Percentiles rank a stretch among this genome's conserved stretches.
Conservation (phyloP, 345 rosid genomes). For the Salix arbutifolia region DNA sequence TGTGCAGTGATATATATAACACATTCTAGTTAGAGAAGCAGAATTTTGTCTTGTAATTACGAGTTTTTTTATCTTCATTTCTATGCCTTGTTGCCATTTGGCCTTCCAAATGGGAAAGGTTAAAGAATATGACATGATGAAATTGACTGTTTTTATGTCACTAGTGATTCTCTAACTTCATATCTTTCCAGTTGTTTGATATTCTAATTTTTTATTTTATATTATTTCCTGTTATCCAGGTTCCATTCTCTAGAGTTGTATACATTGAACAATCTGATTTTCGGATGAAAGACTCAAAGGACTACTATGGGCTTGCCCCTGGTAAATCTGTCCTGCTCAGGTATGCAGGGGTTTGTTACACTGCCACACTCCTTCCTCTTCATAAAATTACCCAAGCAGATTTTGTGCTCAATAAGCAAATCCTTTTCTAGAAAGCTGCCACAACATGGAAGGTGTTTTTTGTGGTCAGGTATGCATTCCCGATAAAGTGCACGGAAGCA, state of each 20-base stretch:
- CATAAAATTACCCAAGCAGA: not conserved
- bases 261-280: conserved; percentile 89
- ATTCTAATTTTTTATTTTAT: not conserved
- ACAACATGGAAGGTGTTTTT: not conserved
- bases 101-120: not conserved
- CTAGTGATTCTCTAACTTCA: not conserved
- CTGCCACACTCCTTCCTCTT: not conserved
- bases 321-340: conserved; percentile 88
- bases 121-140: not conserved
- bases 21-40: not conserved
- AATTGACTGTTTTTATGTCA: not conserved
- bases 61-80: not conserved
- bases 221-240: conserved; percentile 26
- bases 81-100: not conserved
- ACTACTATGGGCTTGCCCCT: conserved; percentile 90
- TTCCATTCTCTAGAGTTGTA: conserved; percentile 72
- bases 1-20: not conserved
- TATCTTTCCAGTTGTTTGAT: not conserved
- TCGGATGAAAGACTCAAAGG: conserved; percentile 91
- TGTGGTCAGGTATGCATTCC: conserved; percentile 58
- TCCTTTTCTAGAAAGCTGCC: not conserved
- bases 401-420: conserved; percentile 3
- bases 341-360: conserved; percentile 27
- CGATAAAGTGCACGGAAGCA: conserved; percentile 61
- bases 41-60: not conserved